A percentile compares a stretch with the other conserved stretches of the same genome.
These are phyloP conservation scores for Fusarium albidum DNA, from an alignment of 2,329 filamentous ascomycete species.

Conservation along the genomic window DNA sequence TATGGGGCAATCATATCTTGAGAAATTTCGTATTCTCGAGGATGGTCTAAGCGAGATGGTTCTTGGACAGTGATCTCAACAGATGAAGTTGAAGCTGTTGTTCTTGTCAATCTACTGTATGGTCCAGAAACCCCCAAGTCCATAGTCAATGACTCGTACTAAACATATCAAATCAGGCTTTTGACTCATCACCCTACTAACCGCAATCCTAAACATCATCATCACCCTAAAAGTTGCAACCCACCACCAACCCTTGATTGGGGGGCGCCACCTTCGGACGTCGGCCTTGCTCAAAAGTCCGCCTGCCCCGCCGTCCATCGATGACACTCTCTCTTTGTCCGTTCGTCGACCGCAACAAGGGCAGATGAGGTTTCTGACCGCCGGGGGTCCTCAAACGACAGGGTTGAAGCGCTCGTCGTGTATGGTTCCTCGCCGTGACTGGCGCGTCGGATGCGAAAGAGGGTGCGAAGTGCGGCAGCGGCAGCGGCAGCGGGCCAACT, in stretches of 20 bases:
- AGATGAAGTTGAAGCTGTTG: background rate
- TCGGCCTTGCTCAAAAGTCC: constrained; percentile 41
- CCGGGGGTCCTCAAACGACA: too few species aligned
- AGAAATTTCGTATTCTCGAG: background rate
- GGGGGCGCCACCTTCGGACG: constrained; percentile 41
- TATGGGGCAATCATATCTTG: constrained; percentile 12
- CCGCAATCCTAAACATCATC: constrained; percentile 1
- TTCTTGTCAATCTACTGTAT: too few species aligned
- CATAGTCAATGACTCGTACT: constrained; percentile 27
- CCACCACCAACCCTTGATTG: constrained; percentile 18
- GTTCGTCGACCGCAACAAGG: background rate
- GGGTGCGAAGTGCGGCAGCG: background rate
- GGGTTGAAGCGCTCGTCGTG: constrained; percentile 12
- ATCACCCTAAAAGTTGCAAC: too few species aligned
- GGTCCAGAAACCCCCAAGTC: background rate
- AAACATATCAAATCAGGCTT: background rate
- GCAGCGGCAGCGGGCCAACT: constrained; percentile 26
- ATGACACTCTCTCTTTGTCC: constrained; percentile 13
- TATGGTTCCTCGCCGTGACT: constrained; percentile 19
- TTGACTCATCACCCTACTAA: constrained; percentile 1
- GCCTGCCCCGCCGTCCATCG: too few species aligned
- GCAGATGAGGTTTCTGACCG: too few species aligned
- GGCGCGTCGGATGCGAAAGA: constrained; percentile 2
- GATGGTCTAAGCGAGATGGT: background rate
- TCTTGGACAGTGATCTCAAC: too few species aligned